Percentiles rank a stretch among this genome's conserved stretches.
Conservation (phyloP, 345 rosid genomes). For the Ceriops decandra region DNA sequence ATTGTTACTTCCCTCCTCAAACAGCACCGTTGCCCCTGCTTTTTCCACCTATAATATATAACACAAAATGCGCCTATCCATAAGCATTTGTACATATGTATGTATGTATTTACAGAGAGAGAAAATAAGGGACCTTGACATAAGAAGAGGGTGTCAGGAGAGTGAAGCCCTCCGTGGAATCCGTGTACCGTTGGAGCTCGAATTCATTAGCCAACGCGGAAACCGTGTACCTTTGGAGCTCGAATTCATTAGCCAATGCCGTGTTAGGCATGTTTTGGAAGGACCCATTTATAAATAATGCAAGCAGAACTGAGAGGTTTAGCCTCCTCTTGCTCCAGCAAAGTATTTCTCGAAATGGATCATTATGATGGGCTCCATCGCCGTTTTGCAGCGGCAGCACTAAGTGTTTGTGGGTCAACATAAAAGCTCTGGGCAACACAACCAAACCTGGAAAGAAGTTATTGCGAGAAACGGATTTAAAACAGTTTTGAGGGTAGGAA, state of each 20-base stretch:
- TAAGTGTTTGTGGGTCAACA: neutral
- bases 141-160: conserved; percentile 77
- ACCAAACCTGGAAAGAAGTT: neutral
- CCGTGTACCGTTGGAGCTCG: conserved; percentile 62
- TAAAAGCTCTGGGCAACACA: conserved; percentile 12
- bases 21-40: conserved; percentile 82
- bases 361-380: neutral
- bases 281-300: conserved; percentile 42
- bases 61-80: too few relatives aligned
- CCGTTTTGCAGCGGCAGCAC: too few relatives aligned
- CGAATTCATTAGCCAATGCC: conserved; percentile 31
- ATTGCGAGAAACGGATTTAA: neutral
- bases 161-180: conserved; percentile 64
- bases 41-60: conserved; percentile 55
- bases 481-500: neutral
- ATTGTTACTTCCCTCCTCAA: conserved; percentile 80
- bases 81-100: neutral
- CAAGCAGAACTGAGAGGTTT: conserved; percentile 45
- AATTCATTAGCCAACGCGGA: conserved; percentile 29
- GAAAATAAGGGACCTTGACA: conserved; percentile 42
- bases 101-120: neutral
- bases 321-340: conserved; percentile 50
- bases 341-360: neutral
- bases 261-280: conserved; percentile 27
- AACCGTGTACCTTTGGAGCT: conserved; percentile 63